Evolutionary conservation across 2,329 filamentous ascomycete genomes (phyloP), one percentile per base, ranked within the genome.

Genomic region (Ophiognomonia clavigignenti-juglandacearum): DNA sequence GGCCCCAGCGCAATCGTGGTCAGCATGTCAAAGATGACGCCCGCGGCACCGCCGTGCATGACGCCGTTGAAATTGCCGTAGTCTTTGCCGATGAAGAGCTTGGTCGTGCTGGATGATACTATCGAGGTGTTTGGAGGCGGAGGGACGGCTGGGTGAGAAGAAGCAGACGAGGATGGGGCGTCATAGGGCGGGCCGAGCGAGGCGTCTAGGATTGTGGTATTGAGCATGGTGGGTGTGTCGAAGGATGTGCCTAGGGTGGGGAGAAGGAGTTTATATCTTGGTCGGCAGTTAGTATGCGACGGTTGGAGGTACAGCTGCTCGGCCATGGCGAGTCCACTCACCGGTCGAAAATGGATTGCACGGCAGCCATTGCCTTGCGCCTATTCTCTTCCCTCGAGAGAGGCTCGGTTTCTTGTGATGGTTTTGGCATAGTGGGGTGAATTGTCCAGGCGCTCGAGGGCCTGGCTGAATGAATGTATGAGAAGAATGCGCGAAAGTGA

Each of bases 11-110:
- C 72, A 11, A 66, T 66, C 0, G 71, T 75, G 4, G 73, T 77
- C 45, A 70, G 67, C 61, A 80, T 73, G 55, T 82, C 78, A 50
- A 77, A 77, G 36, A 79, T 73, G 5, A 75, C 61, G 0, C 73
- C 70, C 2, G 74, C 73, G 3, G 73, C 74, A 6, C 75, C 75
- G 18, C 76, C 76, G 55, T 80, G 76, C 52, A 80, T 65, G 26
- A 70, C 72, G 2, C 66, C 66, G 26, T 65, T 63, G 37, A 66
- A 56, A 57, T 78, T 79, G 51, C 68, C 67, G 43, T 77, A 69
- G 39, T 61, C 58, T 10, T 57, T 55, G 9, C 69, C 64, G 14
- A 77, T 69, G 4, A 55, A 61, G 50, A 78, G 65, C 19, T 63
- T 65, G 56, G 70, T 76, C 4, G 66, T 64, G 2, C 62, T 64